Evolutionary conservation across 2,329 filamentous ascomycete species (phyloP), one percentile per base, ranked within the genome.

Genomic region (Penicillium frequentans): DNA sequence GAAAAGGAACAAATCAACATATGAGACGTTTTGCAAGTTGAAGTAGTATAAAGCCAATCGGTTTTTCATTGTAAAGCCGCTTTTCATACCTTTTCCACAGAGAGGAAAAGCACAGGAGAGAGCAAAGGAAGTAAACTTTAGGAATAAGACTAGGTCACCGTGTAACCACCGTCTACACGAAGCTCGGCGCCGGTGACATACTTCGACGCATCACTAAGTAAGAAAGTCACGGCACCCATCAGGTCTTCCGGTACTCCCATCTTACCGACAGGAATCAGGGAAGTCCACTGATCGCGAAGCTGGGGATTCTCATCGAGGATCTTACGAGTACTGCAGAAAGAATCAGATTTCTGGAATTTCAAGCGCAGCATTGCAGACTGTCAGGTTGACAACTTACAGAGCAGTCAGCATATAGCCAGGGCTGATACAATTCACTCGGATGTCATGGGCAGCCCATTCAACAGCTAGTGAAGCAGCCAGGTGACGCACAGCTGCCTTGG

Each of bases 381-480:
- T 48, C 33, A 13, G 33, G 16, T n/a, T 16, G 8, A 23, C 24
- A n/a, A 58, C 89, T 85, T 82, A 93, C 90, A 97, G 79, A 57
- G 92, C 90, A 16, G 93, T 97, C 64, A 96, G 80, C 93, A 98
- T 98, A 77, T 98, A 98, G 45, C 95, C 93, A 0, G 93, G 93
- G 29, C 89, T 92, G 73, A 98, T 95, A 76, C 90, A 95, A 80
- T 98, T 98, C 65, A 98, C 93, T 35, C 93, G 86, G 70, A 98
- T 96, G 64, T 88, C 88, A 37, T 88, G 86, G 65, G 87, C 83
- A 0, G 93, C 92, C 93, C 95, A 98, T 76, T 98, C 95, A 50
- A 97, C 93, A 35, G 93, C 93, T 67, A 97, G 82, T 63, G 90
- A 95, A 37, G 90, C 85, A 13, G 91, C 92, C 59, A 98, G 78